Percentiles rank a stretch among this genome's conserved stretches.
These are phyloP conservation scores for Fusarium luffae DNA, from an alignment of 2,329 filamentous ascomycete species.

Conservation along the genomic window DNA sequence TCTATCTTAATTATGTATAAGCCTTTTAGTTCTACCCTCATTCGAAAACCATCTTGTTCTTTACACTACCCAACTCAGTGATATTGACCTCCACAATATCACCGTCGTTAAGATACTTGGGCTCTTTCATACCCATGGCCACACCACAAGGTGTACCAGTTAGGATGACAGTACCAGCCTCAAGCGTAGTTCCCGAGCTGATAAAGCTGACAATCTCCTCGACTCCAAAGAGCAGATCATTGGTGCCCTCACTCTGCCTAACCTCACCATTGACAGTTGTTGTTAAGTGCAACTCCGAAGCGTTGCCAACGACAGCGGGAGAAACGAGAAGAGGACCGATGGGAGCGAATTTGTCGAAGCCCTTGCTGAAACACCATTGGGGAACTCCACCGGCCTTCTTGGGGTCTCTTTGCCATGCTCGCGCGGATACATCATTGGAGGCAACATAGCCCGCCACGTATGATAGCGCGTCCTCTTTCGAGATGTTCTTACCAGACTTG, in stretches of 20 bases:
- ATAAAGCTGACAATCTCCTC: slow-evolving; percentile 59
- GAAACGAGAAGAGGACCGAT: slow-evolving; percentile 60
- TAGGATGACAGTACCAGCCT: slow-evolving; percentile 62
- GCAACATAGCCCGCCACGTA: slow-evolving; percentile 60
- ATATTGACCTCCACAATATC: slow-evolving; percentile 59
- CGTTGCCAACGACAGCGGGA: slow-evolving; percentile 46
- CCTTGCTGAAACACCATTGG: slow-evolving; percentile 69
- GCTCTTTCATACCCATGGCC: slow-evolving; percentile 57
- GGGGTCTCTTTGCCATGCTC: slow-evolving; percentile 65
- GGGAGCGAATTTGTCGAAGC: slow-evolving; percentile 65
- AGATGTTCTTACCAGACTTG: slow-evolving; percentile 62
- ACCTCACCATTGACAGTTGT: slow-evolving; percentile 62
- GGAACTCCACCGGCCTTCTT: slow-evolving; percentile 51
- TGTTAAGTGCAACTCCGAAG: slow-evolving; percentile 46
- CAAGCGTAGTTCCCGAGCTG: slow-evolving; percentile 61
- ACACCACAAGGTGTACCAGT: slow-evolving; percentile 62
- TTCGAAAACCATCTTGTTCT: slow-evolving; percentile 54
- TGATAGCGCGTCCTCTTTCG: slow-evolving; percentile 55
- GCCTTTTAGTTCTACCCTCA: no score
- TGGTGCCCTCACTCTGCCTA: slow-evolving; percentile 60
- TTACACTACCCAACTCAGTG: slow-evolving; percentile 48
- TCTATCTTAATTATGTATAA: background rate
- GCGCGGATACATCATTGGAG: slow-evolving; percentile 66
- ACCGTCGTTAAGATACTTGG: slow-evolving; percentile 56
- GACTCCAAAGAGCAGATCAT: slow-evolving; percentile 62